A percentile compares a stretch with the other conserved stretches of the same genome.
Evolutionary conservation across 768 basidiomycete genomes (phyloP).

Genomic region (Suillus placidus): DNA sequence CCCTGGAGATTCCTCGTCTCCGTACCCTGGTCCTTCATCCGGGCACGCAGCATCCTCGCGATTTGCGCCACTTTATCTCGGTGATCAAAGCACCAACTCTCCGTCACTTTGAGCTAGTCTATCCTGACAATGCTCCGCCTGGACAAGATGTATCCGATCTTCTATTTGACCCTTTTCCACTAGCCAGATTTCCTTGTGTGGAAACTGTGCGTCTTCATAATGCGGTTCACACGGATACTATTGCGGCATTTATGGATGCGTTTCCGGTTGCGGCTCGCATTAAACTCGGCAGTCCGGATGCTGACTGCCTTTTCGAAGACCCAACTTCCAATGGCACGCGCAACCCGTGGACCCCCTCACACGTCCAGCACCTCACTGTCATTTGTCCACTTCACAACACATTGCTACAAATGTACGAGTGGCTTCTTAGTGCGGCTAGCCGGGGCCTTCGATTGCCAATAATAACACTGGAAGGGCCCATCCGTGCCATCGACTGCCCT

Average conservation of each 20-base stretch:
- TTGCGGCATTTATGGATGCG: not conserved
- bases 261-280: slow-evolving; percentile 7
- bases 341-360: not conserved
- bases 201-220: slow-evolving; percentile 5
- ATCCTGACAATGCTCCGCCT: not conserved
- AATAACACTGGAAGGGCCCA: not conserved
- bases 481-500: not conserved
- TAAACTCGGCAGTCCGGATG: not conserved
- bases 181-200: slow-evolving; percentile 12
- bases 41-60: slow-evolving; percentile 15
- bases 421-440: not conserved
- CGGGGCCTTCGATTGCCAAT: not conserved
- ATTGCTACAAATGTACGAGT: not conserved
- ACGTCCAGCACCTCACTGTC: slow-evolving; percentile 1
- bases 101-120: slow-evolving; percentile 5
- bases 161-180: slow-evolving; percentile 15
- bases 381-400: not conserved
- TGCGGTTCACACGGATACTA: not conserved
- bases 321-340: not conserved
- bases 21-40: slow-evolving; percentile 14
- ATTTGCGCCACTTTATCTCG: slow-evolving; percentile 14
- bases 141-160: slow-evolving; percentile 9
- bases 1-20: slow-evolving; percentile 9
- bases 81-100: slow-evolving; percentile 12
- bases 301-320: not conserved